phyloP scores from a whole-genome alignment of 345 rosid species.

The Camelina sativa region DNA sequence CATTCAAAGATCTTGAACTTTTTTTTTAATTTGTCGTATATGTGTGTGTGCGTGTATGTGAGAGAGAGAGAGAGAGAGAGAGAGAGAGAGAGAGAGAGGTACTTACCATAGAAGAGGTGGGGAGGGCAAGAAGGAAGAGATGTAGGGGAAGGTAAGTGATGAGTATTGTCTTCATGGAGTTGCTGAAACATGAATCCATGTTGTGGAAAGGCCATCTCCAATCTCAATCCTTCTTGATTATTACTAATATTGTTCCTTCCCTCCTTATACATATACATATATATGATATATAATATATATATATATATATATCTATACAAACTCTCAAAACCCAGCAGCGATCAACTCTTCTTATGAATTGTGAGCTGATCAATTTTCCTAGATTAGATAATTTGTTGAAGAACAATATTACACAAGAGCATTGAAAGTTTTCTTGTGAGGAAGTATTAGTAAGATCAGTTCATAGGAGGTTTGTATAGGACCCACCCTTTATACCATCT shows the following conservation, averaged over 20 bases:
- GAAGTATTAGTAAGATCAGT: constrained; percentile 26
- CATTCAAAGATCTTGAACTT: background rate
- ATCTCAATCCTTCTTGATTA: constrained; percentile 40
- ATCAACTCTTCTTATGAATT: constrained; percentile 17
- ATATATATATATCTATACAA: constrained; percentile 6
- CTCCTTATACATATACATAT: constrained; percentile 41
- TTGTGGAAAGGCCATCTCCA: constrained; percentile 76
- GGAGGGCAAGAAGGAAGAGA: constrained; percentile 73
- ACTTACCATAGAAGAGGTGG: constrained; percentile 67
- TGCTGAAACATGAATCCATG: constrained; percentile 71
- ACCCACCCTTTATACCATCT: constrained; percentile 45
- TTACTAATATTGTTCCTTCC: constrained; percentile 26
- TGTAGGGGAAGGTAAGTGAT: constrained; percentile 64
- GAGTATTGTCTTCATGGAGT: constrained; percentile 62
- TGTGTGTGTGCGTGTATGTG: too few relatives aligned
- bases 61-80: constrained; percentile 16
- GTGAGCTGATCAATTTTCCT: constrained; percentile 8
- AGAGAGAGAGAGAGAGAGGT: constrained; percentile 16
- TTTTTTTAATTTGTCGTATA: background rate
- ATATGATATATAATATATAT: background rate
- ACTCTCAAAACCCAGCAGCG: constrained; percentile 22
- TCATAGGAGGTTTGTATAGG: constrained; percentile 41
- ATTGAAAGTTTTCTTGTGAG: constrained; percentile 25
- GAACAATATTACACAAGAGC: constrained; percentile 9
- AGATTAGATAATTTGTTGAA: background rate